These are phyloP conservation scores for Colletotrichum shisoi DNA, from an alignment of 2,329 filamentous ascomycete species.

Conservation along the genomic window DNA sequence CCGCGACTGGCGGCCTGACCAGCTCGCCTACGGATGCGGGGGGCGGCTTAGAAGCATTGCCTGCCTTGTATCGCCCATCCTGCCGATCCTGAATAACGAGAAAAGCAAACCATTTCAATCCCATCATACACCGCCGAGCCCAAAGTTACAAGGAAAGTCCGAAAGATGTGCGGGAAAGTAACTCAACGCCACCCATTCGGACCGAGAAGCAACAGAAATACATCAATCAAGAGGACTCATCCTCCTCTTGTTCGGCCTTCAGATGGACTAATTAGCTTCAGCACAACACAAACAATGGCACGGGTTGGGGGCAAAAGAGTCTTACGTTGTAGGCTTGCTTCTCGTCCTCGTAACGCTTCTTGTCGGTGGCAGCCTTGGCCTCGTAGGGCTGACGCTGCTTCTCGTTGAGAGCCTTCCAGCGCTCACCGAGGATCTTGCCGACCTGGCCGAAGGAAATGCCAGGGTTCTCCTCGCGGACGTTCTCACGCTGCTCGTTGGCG, in stretches of 20 bases:
- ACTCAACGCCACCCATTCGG: constrained; percentile 24
- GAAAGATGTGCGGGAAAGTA: constrained; percentile 18
- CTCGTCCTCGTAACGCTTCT: constrained; percentile 99
- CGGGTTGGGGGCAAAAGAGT: constrained; percentile 36
- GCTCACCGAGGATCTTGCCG: constrained; percentile 96
- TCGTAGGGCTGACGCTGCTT: constrained; percentile 95
- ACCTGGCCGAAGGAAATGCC: constrained; percentile 98
- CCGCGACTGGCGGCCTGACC: constrained; percentile 18
- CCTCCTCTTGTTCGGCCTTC: constrained; percentile 65
- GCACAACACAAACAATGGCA: constrained; percentile 14
- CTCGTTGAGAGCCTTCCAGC: constrained; percentile 96
- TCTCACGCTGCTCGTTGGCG: constrained; percentile 98
- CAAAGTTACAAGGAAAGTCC: constrained; percentile 41
- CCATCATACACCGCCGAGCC: constrained; percentile 55
- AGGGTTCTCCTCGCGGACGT: constrained; percentile 97
- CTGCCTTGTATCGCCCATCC: constrained; percentile 21
- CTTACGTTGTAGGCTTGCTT: constrained; percentile 92
- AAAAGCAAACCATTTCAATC: constrained; percentile 44
- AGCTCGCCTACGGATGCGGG: constrained; percentile 14
- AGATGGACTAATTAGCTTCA: constrained; percentile 46
- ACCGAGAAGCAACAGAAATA: constrained; percentile 34
- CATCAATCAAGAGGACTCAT: constrained; percentile 58
- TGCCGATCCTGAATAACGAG: constrained; percentile 26
- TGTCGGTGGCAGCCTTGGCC: constrained; percentile 94
- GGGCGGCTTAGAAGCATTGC: constrained; percentile 18